Evolutionary conservation across 768 basidiomycete species (phyloP).

Genomic region (button mushroom (Agaricus bisporus)): DNA sequence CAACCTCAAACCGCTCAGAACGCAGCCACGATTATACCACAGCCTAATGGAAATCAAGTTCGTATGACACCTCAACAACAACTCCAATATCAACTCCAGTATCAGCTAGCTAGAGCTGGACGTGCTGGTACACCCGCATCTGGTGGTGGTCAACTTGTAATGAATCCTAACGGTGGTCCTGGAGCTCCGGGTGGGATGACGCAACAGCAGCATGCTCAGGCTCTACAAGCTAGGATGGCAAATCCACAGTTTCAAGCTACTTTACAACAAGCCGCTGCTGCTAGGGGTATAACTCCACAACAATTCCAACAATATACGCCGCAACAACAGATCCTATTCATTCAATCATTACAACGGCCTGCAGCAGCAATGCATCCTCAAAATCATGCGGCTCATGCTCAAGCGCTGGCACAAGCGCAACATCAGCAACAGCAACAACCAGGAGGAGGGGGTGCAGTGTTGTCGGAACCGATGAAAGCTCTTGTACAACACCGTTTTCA

Average conservation of each 20-base stretch:
- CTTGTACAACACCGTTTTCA: background rate
- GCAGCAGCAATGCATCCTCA: no score
- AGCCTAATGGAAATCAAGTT: background rate
- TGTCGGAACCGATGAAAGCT: no score
- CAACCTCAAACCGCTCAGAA: background rate
- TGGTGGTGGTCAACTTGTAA: background rate
- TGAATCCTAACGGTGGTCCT: background rate
- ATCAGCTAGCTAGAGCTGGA: background rate
- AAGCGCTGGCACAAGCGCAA: conserved; percentile 6
- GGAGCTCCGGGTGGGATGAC: background rate
- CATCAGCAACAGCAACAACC: background rate
- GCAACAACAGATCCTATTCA: background rate
- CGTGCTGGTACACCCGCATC: background rate
- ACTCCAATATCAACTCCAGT: conserved; percentile 3
- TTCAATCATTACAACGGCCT: no score
- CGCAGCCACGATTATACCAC: background rate
- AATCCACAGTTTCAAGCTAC: no score
- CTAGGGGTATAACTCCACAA: background rate
- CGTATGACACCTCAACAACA: conserved; percentile 12
- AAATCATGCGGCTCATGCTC: background rate
- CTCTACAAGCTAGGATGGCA: no score
- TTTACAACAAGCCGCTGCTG: background rate
- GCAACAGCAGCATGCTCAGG: background rate
- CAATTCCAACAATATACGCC: background rate
- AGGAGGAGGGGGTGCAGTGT: background rate